These are phyloP conservation scores for Yarrowia divulgata DNA, from an alignment of 805 yeast species.

Conservation along the genomic window DNA sequence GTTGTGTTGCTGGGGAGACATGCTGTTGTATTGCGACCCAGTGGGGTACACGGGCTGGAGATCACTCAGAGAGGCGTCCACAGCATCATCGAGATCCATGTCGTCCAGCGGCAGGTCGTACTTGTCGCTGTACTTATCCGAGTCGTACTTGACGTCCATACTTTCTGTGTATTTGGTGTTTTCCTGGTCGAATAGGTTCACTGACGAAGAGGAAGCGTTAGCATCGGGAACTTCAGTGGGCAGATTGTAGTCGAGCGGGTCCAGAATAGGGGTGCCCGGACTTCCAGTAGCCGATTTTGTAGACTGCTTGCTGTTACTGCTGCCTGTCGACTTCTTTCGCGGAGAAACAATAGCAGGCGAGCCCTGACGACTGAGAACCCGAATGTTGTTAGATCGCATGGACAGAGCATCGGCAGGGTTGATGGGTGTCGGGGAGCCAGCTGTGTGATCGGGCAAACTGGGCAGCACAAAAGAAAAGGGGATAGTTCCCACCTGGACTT, in stretches of 20 bases:
- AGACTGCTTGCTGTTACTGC: slow-evolving; percentile 28
- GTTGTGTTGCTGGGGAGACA: neutral
- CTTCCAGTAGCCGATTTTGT: slow-evolving; percentile 19
- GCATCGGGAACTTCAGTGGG: neutral
- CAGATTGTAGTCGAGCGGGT: slow-evolving; percentile 12
- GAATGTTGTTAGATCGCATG: slow-evolving; percentile 29
- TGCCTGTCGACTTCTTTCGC: slow-evolving; percentile 27
- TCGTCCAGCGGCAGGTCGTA: slow-evolving; percentile 37
- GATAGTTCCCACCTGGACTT: slow-evolving; percentile 91
- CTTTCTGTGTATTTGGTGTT: slow-evolving; percentile 29
- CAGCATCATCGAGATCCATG: slow-evolving; percentile 26
- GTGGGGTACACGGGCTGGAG: slow-evolving; percentile 34
- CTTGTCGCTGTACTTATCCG: slow-evolving; percentile 26
- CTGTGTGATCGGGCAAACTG: slow-evolving; percentile 45
- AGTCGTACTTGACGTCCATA: slow-evolving; percentile 26
- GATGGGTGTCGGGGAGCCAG: slow-evolving; percentile 15
- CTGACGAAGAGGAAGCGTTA: slow-evolving; percentile 20
- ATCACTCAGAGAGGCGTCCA: slow-evolving; percentile 34
- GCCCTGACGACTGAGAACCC: slow-evolving; percentile 31
- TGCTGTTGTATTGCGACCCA: slow-evolving; percentile 30
- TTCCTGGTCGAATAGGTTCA: slow-evolving; percentile 27
- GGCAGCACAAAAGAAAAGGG: slow-evolving; percentile 89
- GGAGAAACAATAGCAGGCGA: slow-evolving; percentile 29
- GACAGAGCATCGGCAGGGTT: slow-evolving; percentile 38
- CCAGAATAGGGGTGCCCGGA: slow-evolving; percentile 16